These are phyloP conservation scores for Solanum hybrid DNA, from an alignment of 305 asterid genomes.

Conservation along the genomic window DNA sequence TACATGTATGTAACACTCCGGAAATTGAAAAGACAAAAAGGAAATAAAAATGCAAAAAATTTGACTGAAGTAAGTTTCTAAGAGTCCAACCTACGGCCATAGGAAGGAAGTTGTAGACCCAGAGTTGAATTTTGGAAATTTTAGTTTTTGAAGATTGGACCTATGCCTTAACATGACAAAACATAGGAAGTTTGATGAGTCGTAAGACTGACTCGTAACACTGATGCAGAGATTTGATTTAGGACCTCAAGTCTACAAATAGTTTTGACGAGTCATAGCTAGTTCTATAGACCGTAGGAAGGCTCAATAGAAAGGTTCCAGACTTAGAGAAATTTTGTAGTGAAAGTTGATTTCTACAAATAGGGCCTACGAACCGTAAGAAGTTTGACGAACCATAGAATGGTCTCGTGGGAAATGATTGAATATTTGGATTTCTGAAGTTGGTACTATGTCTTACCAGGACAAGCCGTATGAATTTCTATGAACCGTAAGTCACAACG, in stretches of 20 bases:
- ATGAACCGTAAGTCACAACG: background rate
- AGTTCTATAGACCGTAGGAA: background rate
- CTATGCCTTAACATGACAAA: background rate
- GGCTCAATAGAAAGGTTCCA: background rate
- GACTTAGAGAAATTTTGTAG: background rate
- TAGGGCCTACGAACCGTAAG: too few relatives aligned
- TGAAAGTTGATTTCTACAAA: background rate
- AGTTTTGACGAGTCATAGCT: background rate
- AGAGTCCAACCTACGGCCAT: background rate
- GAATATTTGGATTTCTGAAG: background rate
- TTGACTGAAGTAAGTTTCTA: background rate
- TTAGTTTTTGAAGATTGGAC: background rate
- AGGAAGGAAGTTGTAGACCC: background rate
- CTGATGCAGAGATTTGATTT: too few relatives aligned
- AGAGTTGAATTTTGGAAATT: too few relatives aligned
- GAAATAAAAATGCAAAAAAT: background rate
- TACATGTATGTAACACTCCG: background rate
- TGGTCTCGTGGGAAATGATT: background rate
- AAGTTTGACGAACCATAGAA: background rate
- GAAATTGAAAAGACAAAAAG: background rate
- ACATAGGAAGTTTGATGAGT: background rate
- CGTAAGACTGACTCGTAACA: background rate
- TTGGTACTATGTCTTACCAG: background rate
- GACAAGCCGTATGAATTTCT: background rate
- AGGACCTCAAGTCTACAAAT: background rate